A percentile compares a stretch with the other conserved stretches of the same genome.
phyloP scores from a whole-genome alignment of 2,329 filamentous ascomycete genomes.

The Penicillium sp. region DNA sequence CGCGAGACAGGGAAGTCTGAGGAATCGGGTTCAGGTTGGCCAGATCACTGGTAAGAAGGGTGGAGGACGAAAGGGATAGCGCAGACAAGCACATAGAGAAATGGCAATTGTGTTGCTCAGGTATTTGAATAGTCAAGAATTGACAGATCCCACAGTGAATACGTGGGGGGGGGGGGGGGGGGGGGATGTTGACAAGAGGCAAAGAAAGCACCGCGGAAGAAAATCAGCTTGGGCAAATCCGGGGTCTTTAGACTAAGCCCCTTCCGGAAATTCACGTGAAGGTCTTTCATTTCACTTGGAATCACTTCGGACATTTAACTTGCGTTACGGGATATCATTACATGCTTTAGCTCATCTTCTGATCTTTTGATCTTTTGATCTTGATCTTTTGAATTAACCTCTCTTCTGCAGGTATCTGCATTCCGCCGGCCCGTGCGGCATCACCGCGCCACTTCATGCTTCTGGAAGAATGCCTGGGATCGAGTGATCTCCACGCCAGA shows the following conservation, averaged over 20 bases:
- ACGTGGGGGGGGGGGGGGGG: conserved; percentile 10
- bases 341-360: neutral
- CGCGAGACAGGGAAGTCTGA: conserved; percentile 14
- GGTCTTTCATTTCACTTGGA: conserved; percentile 5
- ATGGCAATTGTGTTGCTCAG: neutral
- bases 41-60: conserved; percentile 30
- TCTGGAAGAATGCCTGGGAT: conserved; percentile 44
- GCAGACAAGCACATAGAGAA: conserved; percentile 41
- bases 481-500: conserved; percentile 51
- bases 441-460: conserved; percentile 13
- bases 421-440: conserved; percentile 10
- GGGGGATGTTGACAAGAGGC: conserved; percentile 1
- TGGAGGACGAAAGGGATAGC: conserved; percentile 24
- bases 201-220: conserved; percentile 7
- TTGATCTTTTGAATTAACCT: neutral
- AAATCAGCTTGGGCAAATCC: conserved; percentile 24
- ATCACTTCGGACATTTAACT: neutral
- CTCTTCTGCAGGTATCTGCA: conserved; percentile 1
- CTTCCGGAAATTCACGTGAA: conserved; percentile 23
- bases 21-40: conserved; percentile 18
- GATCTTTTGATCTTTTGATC: neutral
- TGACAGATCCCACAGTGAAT: conserved; percentile 6
- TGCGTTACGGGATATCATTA: neutral
- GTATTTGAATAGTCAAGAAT: neutral
- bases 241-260: conserved; percentile 19